Evolutionary conservation across 352 stramenopile species (phyloP), one percentile per base, ranked within the genome.

Genomic region (Phytophthora nicotianae): DNA sequence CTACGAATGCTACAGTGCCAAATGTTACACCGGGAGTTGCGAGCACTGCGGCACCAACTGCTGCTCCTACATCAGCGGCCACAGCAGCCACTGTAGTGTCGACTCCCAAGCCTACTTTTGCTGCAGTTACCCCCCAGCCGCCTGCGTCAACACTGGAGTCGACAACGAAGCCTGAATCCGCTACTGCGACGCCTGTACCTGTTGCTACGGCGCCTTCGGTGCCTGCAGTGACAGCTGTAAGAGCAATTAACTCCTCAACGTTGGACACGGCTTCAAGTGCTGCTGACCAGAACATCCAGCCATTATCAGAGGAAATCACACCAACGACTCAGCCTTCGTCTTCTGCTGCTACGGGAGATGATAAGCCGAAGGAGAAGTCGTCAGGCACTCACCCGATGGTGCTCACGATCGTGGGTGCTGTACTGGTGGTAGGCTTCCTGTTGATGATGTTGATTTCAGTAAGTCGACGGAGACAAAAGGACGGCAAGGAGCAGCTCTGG

Each of bases 341-440:
- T 24, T 65, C 57, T 32, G 33, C 57, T 50, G 43, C 29, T 47
- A 50, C 26, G 29, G 58, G 27, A 40, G 59, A 63, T 21, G 7
- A 32, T 2, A 65, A 55, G 6, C n/a, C 58, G 7, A 77, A 65
- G 16, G 56, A 70, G 7, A 75, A 72, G 23, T 68, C 51, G 17
- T 67, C 51, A 5, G 41, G 23, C 57, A 61, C 79, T 11, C 84
- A 91, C 41, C 84, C 86, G 10, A 59, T 93, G 59, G 84, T 95
- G 27, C 67, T 93, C 35, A 89, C 82, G 2, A 69, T 94, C 11
- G 87, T 91, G 0, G 87, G 87, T 5, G 79, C 82, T 9, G 66
- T 89, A 20, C 70, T 95, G 23, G 87, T 81, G 10, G 72, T 88
- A 8, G 79, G 83, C 17, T 95, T 95, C 50, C 58, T 95, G 8